Base-by-base conservation (phyloP, 2,329 filamentous ascomycete species). In the Chalaropsis ovoidea region DNA sequence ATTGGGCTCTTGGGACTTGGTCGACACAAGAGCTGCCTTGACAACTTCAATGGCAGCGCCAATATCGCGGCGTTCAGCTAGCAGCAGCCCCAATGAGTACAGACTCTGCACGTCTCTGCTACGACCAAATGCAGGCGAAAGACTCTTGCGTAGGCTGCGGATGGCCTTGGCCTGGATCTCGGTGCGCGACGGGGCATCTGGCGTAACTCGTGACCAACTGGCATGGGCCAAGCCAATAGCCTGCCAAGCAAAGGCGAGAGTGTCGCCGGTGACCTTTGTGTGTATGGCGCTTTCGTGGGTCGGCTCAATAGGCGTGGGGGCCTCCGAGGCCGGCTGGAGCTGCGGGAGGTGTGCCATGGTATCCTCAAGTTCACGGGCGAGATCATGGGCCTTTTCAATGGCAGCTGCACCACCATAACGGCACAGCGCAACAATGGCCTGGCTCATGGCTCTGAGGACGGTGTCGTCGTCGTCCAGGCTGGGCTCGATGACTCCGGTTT, bases 191-290 rank as follows among this genome's bases (percentile, higher is more conserved):
- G 86, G 81, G 27, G 86, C 86, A 69, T 96, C 86, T 67, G 86
- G 89, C 0, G 92, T 96, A 72, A 87, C 81, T 63, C 86, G 84
- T 56, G 92, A 90, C 90, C 90, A 96, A 69, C 93, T 87, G 1
- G 92, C 90, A 70, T 94, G 86, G 15, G 89, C 87, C 64, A 95
- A 80, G 0, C 93, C 94, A 69, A 97, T 87, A 7, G 90, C 89
- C 71, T 91, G 86, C 81, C 93, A 95, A 27, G 89, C 84, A 67
- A 86, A 76, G 2, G 87, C 87, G 65, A 93, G 76, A 13, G 85
- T 80, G 27, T 79, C 78, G 4, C 84, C 81, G 39, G 85, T 78
- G 2, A 93, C 79, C 19, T 70, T 69, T 0, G 61, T 24, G 76
- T 73, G 54, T 77, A 79, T 68, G 71, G 74, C 63, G 71, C 67